A percentile compares a stretch with the other conserved stretches of the same genome.
phyloP scores from a whole-genome alignment of 306 rosid genomes.

The Lotus japonicus region DNA sequence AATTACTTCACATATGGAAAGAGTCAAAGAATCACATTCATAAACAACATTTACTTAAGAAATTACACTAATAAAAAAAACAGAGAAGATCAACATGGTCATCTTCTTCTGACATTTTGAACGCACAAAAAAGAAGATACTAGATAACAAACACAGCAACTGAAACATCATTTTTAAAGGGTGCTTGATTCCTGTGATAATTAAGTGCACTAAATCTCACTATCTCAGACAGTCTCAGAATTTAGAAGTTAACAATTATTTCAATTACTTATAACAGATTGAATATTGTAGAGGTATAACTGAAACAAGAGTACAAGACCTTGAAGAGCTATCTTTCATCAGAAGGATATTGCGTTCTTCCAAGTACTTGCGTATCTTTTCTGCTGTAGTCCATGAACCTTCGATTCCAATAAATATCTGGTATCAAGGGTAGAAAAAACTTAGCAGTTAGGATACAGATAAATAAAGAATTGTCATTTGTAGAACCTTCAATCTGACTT shows the following conservation, averaged over 20 bases:
- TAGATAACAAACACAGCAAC: neutral
- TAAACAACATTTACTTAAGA: neutral
- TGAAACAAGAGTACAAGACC: constrained; percentile 29
- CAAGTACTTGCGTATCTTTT: constrained; percentile 43
- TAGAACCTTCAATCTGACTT: neutral
- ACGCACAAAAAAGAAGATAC: neutral
- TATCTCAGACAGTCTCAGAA: neutral
- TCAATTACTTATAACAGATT: constrained; percentile 5
- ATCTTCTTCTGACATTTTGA: neutral
- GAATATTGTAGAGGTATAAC: constrained; percentile 15
- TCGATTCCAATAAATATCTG: constrained; percentile 60
- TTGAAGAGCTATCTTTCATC: constrained; percentile 45
- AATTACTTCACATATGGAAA: neutral
- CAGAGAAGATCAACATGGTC: neutral
- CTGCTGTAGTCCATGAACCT: constrained; percentile 40
- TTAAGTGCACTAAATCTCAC: neutral
- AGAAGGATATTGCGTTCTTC: constrained; percentile 55
- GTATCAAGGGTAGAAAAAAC: neutral
- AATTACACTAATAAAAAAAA: neutral
- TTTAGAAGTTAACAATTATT: neutral
- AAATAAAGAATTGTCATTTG: neutral
- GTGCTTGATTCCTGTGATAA: neutral
- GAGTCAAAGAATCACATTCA: neutral
- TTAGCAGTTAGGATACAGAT: neutral
- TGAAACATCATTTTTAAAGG: neutral